Evolutionary conservation across 495 filamentous ascomycete species (phyloP).

Genomic region (Neurospora sp.): DNA sequence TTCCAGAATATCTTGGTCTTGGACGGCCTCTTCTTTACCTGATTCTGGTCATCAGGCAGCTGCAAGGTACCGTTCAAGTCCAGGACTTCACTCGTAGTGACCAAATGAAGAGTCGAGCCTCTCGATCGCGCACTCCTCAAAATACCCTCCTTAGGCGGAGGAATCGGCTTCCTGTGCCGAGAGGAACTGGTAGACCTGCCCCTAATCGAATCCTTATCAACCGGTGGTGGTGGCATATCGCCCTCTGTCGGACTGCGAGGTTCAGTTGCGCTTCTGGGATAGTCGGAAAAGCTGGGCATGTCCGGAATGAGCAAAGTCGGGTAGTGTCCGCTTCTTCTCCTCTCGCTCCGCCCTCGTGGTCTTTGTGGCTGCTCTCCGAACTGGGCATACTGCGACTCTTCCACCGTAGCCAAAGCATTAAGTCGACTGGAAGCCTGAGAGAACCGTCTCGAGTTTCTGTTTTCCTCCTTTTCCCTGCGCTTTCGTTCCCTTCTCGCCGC

Average conservation of each 20-base stretch:
- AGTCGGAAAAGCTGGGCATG: conserved; percentile 51
- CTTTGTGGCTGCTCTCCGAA: conserved; percentile 39
- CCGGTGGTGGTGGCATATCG: conserved; percentile 50
- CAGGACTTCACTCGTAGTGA: conserved; percentile 47
- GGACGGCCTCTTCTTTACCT: conserved; percentile 37
- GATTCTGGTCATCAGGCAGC: conserved; percentile 22
- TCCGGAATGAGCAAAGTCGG: conserved; percentile 46
- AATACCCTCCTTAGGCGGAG: conserved; percentile 72
- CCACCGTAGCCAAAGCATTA: conserved; percentile 66
- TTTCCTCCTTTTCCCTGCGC: conserved; percentile 77
- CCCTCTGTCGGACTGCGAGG: conserved; percentile 26
- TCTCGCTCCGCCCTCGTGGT: conserved; percentile 43
- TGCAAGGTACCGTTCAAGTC: conserved; percentile 16
- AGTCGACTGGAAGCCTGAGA: conserved; percentile 80
- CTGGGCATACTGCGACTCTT: conserved; percentile 42
- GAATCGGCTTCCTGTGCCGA: conserved; percentile 56
- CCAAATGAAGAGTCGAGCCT: conserved; percentile 71
- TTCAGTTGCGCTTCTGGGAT: conserved; percentile 23
- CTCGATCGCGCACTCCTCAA: conserved; percentile 52
- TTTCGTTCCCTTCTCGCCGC: conserved; percentile 73
- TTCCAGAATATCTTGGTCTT: conserved; percentile 60
- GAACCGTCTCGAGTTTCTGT: conserved; percentile 67
- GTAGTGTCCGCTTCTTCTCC: conserved; percentile 39
- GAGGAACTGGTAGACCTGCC: conserved; percentile 52
- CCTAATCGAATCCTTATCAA: conserved; percentile 69